Base-by-base conservation (phyloP, 306 rosid genomes). In the Gleditsia sinensis region DNA sequence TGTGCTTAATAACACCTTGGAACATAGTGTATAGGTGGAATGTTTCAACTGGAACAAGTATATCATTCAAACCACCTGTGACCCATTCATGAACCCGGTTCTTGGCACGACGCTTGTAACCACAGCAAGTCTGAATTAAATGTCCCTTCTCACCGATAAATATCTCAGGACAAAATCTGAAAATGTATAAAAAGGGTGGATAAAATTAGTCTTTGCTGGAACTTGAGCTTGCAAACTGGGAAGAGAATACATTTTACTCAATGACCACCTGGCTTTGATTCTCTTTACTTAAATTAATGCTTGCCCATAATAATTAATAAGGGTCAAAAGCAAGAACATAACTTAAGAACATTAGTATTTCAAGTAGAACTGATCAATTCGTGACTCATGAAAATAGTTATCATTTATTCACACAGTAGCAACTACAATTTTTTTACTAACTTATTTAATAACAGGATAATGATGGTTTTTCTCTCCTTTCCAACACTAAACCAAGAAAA, bases 121-220 rank as follows among this genome's bases (percentile, higher is more conserved):
- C 97, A 71, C 83, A 64, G 58, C 97, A 91, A 73, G 86, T 88
- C 75, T 73, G 91, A 67, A 94, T 91, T 72, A 83, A 78, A 78
- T 91, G 96, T 28, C 98, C 96, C 77, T 75, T 82, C 74, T 85
- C 86, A 39, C 96, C 94, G 54, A 94, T 58, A 64, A 70, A 86
- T 60, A 89, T 81, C 88, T 94, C 97, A 21, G 88, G 88, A 82
- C 96, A 94, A 71, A 85, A 91, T 84, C 94, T 94, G 88, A 28
- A 78, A 72, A 74, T 63, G 69, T 43, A 80, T 64, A 55, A 50
- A 57, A 49, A 8, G 48, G 9, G 71, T 16, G 24, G 28, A 75
- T 70, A 80, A 65, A 45, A 50, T 36, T 67, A 39, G 39, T 50
- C n/a, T 36, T 81, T 32, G 64, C 60, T 50, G 40, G 13, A 67